These are phyloP conservation scores for Priceomyces fermenticarens DNA, from an alignment of 805 yeast species.

Conservation along the genomic window DNA sequence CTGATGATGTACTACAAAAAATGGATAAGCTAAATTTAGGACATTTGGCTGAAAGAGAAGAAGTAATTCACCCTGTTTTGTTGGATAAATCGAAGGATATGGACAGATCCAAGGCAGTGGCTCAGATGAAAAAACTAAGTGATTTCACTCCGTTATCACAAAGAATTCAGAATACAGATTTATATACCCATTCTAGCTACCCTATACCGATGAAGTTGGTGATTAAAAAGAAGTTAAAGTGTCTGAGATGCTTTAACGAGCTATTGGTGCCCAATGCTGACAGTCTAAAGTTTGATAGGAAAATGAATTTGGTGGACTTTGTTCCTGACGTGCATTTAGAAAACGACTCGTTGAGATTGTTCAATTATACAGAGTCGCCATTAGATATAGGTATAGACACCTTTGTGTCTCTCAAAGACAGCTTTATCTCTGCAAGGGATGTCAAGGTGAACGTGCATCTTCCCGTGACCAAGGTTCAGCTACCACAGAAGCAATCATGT, in stretches of 20 bases:
- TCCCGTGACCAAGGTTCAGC: too few relatives aligned
- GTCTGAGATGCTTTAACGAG: constrained; percentile 26
- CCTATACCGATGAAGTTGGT: constrained; percentile 26
- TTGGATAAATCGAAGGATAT: constrained; percentile 5
- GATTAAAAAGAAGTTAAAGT: constrained; percentile 21
- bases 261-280: constrained; percentile 25
- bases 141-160: constrained; percentile 3
- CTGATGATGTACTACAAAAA: constrained; percentile 5
- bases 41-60: constrained; percentile 2
- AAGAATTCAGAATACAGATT: constrained; percentile 1
- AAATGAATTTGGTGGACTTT: constrained; percentile 32
- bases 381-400: too few relatives aligned
- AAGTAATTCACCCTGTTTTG: neutral
- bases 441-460: too few relatives aligned
- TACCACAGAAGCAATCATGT: too few relatives aligned
- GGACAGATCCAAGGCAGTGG: constrained; percentile 5
- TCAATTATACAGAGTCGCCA: too few relatives aligned
- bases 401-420: too few relatives aligned
- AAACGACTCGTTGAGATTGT: neutral
- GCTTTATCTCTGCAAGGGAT: too few relatives aligned
- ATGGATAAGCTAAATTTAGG: constrained; percentile 5
- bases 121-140: neutral
- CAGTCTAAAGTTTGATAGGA: constrained; percentile 26
- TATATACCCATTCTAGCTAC: constrained; percentile 2
- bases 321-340: constrained; percentile 26